A percentile compares a stretch with the other conserved stretches of the same genome.
Evolutionary conservation across 2,329 filamentous ascomycete species (phyloP).

Genomic region (Pseudocercospora cruenta): DNA sequence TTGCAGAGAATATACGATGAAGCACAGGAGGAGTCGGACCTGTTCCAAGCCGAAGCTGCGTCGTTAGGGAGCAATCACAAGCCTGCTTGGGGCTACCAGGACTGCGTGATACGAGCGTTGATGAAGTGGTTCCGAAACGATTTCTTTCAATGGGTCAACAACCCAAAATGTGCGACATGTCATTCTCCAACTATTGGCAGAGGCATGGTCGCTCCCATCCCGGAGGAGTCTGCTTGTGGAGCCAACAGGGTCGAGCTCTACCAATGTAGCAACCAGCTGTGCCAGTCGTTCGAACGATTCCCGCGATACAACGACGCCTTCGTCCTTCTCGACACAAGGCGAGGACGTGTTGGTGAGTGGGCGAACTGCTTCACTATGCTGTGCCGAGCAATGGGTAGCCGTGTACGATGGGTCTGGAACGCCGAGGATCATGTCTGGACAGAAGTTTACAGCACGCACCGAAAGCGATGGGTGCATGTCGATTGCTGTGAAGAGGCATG

Average conservation of each 20-base stretch:
- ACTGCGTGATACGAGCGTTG: slow-evolving; percentile 88
- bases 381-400: slow-evolving; percentile 85
- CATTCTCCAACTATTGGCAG: slow-evolving; percentile 78
- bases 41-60: slow-evolving; percentile 83
- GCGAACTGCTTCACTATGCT: slow-evolving; percentile 99
- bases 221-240: slow-evolving; percentile 86
- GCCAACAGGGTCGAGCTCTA: slow-evolving; percentile 89
- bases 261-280: slow-evolving; percentile 75
- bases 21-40: slow-evolving; percentile 89
- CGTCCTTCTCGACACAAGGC: slow-evolving; percentile 81
- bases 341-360: slow-evolving; percentile 92
- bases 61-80: slow-evolving; percentile 77
- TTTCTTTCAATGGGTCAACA: slow-evolving; percentile 97
- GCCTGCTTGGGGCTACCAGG: slow-evolving; percentile 94
- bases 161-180: slow-evolving; percentile 83
- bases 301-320: slow-evolving; percentile 95
- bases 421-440: slow-evolving; percentile 98
- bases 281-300: slow-evolving; percentile 82
- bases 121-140: slow-evolving; percentile 94
- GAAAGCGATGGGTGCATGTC: slow-evolving; percentile 93
- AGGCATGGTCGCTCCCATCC: slow-evolving; percentile 78
- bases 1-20: slow-evolving; percentile 90
- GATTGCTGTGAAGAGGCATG: slow-evolving; percentile 93
- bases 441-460: slow-evolving; percentile 92
- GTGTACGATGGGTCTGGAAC: slow-evolving; percentile 98